A percentile compares a stretch with the other conserved stretches of the same genome.
Conservation (phyloP, 2,329 filamentous ascomycete species). For the Aspergillus felis region DNA sequence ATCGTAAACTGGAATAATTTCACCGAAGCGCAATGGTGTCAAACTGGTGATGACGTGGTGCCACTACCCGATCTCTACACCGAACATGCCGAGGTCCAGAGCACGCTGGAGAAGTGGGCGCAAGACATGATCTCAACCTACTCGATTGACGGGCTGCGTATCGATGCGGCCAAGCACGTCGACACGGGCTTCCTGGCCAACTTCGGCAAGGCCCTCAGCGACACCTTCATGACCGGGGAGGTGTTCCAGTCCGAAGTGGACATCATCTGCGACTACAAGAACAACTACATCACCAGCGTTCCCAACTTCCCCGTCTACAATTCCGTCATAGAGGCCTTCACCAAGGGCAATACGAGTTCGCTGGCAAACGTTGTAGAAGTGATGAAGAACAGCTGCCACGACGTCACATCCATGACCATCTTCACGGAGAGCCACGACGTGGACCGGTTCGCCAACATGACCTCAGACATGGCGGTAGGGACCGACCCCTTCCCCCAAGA, state of each 20-base stretch:
- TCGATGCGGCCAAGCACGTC: conserved; percentile 49
- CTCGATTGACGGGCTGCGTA: conserved; percentile 47
- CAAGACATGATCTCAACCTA: conserved; percentile 41
- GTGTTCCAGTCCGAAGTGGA: conserved; percentile 36
- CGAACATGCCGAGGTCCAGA: conserved; percentile 37
- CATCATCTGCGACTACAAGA: conserved; percentile 42
- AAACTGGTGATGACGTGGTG: conserved; percentile 48
- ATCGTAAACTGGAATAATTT: conserved; percentile 33
- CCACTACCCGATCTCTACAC: conserved; percentile 47
- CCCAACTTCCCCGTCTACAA: conserved; percentile 46
- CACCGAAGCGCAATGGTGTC: conserved; percentile 42
- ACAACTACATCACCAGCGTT: conserved; percentile 38
- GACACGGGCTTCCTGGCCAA: conserved; percentile 40
- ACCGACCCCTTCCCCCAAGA: background rate
- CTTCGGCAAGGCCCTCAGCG: conserved; percentile 35
- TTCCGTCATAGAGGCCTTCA: conserved; percentile 32
- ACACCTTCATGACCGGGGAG: conserved; percentile 48
- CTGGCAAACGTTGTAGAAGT: conserved; percentile 21
- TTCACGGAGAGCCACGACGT: conserved; percentile 62
- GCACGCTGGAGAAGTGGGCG: conserved; percentile 42
- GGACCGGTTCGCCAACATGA: conserved; percentile 50
- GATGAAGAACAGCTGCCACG: conserved; percentile 26
- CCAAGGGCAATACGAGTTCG: conserved; percentile 26
- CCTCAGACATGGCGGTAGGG: conserved; percentile 41
- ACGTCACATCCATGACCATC: conserved; percentile 46